A percentile compares a stretch with the other conserved stretches of the same genome.
Evolutionary conservation across 2,329 filamentous ascomycete genomes (phyloP).

Genomic region (Tolypocladium tropicale): DNA sequence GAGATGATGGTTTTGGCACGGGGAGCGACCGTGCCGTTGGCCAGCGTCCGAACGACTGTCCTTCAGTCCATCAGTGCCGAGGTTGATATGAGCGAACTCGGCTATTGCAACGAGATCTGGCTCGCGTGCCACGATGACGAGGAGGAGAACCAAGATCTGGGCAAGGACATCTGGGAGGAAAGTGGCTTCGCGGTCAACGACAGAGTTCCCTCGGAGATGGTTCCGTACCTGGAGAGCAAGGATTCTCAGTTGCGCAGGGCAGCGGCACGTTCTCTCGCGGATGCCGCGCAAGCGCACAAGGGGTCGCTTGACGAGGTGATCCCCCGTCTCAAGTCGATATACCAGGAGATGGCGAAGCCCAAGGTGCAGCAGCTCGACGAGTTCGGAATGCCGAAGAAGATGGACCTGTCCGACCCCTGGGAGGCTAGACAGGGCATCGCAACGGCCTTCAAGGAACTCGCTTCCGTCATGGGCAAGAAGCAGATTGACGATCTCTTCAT

Average conservation of each 20-base stretch:
- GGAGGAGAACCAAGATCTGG: conserved; percentile 75
- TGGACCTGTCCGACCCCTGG: conserved; percentile 82
- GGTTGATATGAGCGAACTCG: conserved; percentile 79
- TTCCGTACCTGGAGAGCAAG: conserved; percentile 69
- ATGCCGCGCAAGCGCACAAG: conserved; percentile 54
- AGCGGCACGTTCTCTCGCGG: conserved; percentile 71
- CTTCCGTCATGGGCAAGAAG: conserved; percentile 54
- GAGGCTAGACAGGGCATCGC: conserved; percentile 84
- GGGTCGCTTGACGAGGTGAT: conserved; percentile 53
- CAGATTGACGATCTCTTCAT: conserved; percentile 69
- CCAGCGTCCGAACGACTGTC: conserved; percentile 71
- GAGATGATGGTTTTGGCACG: conserved; percentile 71
- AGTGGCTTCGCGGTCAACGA: conserved; percentile 65
- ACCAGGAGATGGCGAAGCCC: conserved; percentile 71
- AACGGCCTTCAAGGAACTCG: conserved; percentile 74
- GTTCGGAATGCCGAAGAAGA: conserved; percentile 89
- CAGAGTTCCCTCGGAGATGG: conserved; percentile 54
- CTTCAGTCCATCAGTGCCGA: conserved; percentile 86
- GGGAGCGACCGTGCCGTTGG: conserved; percentile 69
- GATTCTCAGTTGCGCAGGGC: conserved; percentile 77
- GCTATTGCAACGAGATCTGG: conserved; percentile 87
- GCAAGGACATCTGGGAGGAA: conserved; percentile 88
- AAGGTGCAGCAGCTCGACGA: conserved; percentile 77
- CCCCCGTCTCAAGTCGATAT: conserved; percentile 56
- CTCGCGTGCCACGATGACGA: conserved; percentile 85